Evolutionary conservation across 176 grass and related monocot genomes (phyloP).

Genomic region (Ensete ventricosum): DNA sequence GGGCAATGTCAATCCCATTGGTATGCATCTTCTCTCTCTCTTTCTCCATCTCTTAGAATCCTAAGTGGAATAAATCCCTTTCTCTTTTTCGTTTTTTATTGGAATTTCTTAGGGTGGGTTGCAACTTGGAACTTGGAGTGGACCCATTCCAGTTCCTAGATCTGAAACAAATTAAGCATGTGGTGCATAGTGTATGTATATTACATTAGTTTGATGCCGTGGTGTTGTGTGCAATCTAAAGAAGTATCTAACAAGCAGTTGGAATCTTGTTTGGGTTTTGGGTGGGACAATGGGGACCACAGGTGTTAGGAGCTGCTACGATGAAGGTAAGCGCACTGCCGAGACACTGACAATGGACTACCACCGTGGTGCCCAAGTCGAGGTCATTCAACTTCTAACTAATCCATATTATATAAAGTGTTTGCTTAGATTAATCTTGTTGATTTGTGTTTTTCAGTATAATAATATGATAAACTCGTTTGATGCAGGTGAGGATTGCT

Average conservation of each 20-base stretch:
- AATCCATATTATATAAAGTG: not conserved
- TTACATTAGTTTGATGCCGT: not conserved
- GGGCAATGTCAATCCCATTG: constrained; percentile 94
- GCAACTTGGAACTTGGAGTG: not conserved
- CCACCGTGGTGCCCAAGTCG: constrained; percentile 73
- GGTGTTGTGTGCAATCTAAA: not conserved
- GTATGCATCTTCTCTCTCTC: constrained; percentile 27
- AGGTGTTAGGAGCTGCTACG: constrained; percentile 90
- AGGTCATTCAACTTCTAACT: constrained; percentile 28
- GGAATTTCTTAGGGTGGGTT: not conserved
- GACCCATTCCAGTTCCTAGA: too few species aligned
- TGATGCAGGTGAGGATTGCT: constrained; percentile 68
- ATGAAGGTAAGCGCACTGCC: constrained; percentile 86
- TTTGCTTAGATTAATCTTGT: not conserved
- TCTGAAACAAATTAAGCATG: not conserved
- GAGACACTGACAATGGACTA: constrained; percentile 96
- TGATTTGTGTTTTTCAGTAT: not conserved
- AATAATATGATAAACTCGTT: not conserved
- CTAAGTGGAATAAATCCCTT: not conserved
- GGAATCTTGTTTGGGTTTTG: not conserved
- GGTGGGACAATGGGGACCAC: constrained; percentile 1
- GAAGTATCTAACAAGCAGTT: not conserved
- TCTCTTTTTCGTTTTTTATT: not conserved
- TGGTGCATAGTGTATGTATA: not conserved
- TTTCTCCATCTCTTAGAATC: not conserved